Conservation (phyloP, 2,329 filamentous ascomycete genomes). For the Diaporthe velutina region DNA sequence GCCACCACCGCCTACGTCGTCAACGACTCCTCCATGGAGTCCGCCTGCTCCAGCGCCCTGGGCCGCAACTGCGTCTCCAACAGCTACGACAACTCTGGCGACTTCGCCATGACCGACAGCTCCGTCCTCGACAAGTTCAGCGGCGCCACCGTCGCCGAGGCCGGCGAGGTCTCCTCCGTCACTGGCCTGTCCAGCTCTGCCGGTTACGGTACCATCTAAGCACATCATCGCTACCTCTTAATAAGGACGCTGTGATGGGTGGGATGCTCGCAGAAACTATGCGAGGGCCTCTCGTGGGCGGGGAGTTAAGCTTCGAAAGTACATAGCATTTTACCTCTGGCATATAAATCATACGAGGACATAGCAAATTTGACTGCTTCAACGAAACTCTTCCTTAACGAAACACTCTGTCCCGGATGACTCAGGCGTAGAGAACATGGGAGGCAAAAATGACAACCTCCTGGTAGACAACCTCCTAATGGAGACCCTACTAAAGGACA, state of each 20-base stretch:
- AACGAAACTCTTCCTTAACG: background rate
- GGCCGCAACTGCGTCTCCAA: conserved; percentile 67
- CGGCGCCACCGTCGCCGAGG: conserved; percentile 64
- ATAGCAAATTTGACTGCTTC: conserved; percentile 17
- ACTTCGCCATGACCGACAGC: conserved; percentile 56
- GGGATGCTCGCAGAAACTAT: background rate
- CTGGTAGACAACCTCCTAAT: too few species aligned
- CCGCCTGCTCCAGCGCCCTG: conserved; percentile 57
- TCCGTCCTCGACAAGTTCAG: conserved; percentile 63
- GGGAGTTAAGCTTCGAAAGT: conserved; percentile 11
- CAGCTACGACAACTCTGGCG: conserved; percentile 57
- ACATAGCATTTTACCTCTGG: conserved; percentile 14
- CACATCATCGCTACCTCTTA: accelerated
- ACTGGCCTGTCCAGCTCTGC: conserved; percentile 55
- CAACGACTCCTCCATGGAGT: conserved; percentile 47
- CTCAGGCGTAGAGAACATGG: too few species aligned
- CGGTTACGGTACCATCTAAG: conserved; percentile 60
- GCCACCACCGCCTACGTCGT: conserved; percentile 42
- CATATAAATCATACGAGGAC: background rate
- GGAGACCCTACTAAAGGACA: too few species aligned
- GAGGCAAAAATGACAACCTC: too few species aligned
- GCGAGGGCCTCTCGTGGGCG: background rate
- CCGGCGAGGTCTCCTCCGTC: conserved; percentile 51
- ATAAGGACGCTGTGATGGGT: background rate
- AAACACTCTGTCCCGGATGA: background rate